Evolutionary conservation across 2,329 filamentous ascomycete species (phyloP).

Genomic region (Tolypocladium tundrense): DNA sequence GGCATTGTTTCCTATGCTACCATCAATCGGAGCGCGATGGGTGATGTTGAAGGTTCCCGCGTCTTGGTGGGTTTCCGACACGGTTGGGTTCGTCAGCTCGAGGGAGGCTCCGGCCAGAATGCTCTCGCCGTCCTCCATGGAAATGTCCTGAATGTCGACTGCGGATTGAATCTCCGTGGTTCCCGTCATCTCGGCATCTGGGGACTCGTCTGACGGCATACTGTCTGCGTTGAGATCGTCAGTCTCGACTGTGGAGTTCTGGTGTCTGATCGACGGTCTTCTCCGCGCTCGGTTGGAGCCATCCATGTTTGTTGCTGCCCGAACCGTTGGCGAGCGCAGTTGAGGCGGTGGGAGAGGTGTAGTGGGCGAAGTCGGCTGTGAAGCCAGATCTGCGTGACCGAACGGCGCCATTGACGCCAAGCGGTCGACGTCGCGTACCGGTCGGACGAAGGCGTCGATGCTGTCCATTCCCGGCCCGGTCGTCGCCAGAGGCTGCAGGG

Average conservation of each 20-base stretch:
- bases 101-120: constrained; percentile 69
- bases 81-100: constrained; percentile 64
- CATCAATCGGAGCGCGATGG: constrained; percentile 73
- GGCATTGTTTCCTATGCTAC: constrained; percentile 67
- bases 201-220: constrained; percentile 65
- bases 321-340: constrained; percentile 42
- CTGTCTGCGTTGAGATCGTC: constrained; percentile 84
- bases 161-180: constrained; percentile 70
- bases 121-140: constrained; percentile 68
- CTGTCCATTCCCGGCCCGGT: constrained; percentile 58
- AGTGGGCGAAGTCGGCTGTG: constrained; percentile 87
- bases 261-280: constrained; percentile 80
- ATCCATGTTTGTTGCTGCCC: constrained; percentile 40
- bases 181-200: constrained; percentile 68
- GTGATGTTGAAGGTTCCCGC: constrained; percentile 90
- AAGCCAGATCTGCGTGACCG: constrained; percentile 58
- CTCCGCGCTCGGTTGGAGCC: constrained; percentile 49
- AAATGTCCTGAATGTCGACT: constrained; percentile 76
- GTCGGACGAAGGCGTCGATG: constrained; percentile 65
- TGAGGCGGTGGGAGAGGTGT: constrained; percentile 67
- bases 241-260: constrained; percentile 78
- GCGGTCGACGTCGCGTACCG: constrained; percentile 72
- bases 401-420: constrained; percentile 72
- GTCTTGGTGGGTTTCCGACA: constrained; percentile 70
- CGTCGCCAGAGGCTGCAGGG: constrained; percentile 53